These are phyloP conservation scores for Saturnispora gosingensis DNA, from an alignment of 805 yeast species.

Conservation along the genomic window DNA sequence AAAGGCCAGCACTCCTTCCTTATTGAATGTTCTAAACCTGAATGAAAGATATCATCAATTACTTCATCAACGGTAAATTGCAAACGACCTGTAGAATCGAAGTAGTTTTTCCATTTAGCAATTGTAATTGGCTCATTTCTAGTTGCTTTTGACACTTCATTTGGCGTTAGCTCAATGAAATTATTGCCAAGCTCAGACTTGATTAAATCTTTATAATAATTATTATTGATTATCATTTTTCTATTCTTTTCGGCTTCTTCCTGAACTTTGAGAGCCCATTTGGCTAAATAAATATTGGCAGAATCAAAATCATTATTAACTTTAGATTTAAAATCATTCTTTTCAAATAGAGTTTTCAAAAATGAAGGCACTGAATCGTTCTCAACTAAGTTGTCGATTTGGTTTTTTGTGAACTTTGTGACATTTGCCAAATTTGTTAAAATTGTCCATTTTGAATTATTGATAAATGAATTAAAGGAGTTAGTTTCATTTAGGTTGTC, in stretches of 20 bases:
- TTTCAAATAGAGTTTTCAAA: conserved; percentile 49
- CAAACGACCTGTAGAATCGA: conserved; percentile 71
- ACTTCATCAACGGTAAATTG: conserved; percentile 69
- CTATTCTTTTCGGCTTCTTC: conserved; percentile 72
- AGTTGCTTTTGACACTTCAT: conserved; percentile 51
- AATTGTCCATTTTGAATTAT: conserved; percentile 76
- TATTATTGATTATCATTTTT: conserved; percentile 44
- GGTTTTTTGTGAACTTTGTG: conserved; percentile 54
- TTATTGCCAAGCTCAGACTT: conserved; percentile 52
- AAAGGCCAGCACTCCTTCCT: conserved; percentile 82
- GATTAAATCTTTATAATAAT: conserved; percentile 46
- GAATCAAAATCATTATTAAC: conserved; percentile 88
- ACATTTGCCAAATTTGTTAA: conserved; percentile 78
- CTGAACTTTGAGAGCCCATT: conserved; percentile 93
- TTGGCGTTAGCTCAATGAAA: conserved; percentile 42
- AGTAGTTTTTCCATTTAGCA: conserved; percentile 78
- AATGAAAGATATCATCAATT: conserved; percentile 79
- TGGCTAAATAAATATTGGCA: conserved; percentile 85
- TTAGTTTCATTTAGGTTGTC: conserved; percentile 23
- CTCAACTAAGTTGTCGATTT: conserved; percentile 44
- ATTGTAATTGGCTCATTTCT: conserved; percentile 57
- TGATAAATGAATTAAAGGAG: conserved; percentile 40
- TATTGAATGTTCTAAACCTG: conserved; percentile 56
- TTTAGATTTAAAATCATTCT: conserved; percentile 64
- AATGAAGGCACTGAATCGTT: conserved; percentile 39